These are phyloP conservation scores for Arthrobotrys musiformis DNA, from an alignment of 2,329 filamentous ascomycete genomes.

Conservation along the genomic window DNA sequence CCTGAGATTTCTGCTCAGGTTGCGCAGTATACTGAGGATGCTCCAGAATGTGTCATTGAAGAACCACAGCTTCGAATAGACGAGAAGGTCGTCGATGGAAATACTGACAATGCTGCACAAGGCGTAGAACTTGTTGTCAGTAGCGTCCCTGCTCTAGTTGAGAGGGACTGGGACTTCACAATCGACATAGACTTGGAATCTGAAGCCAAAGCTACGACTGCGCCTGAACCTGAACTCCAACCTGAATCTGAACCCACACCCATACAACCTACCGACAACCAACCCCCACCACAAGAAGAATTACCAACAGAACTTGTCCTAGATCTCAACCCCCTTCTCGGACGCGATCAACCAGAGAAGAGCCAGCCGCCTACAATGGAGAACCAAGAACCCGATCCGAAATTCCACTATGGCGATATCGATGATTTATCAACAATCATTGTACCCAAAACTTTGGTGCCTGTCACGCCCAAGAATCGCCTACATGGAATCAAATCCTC, in stretches of 20 bases:
- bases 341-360: background rate
- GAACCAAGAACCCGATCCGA: background rate
- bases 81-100: background rate
- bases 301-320: background rate
- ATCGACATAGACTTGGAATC: background rate
- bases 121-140: background rate
- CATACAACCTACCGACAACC: background rate
- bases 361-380: background rate
- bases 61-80: too few relatives aligned
- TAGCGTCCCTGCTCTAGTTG: background rate
- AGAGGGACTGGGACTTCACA: background rate
- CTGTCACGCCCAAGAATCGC: conserved; percentile 49
- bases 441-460: conserved; percentile 14
- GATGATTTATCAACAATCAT: conserved; percentile 47
- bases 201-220: background rate
- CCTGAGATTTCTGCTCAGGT: background rate
- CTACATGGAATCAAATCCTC: conserved; percentile 9
- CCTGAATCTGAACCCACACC: background rate
- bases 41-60: background rate
- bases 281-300: background rate
- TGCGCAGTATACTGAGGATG: background rate
- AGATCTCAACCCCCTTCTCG: background rate
- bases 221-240: background rate
- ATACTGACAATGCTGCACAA: background rate
- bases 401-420: conserved; percentile 44